These are phyloP conservation scores for Umbilicaria muhlenbergii DNA, from an alignment of 495 filamentous ascomycete species.

Conservation along the genomic window DNA sequence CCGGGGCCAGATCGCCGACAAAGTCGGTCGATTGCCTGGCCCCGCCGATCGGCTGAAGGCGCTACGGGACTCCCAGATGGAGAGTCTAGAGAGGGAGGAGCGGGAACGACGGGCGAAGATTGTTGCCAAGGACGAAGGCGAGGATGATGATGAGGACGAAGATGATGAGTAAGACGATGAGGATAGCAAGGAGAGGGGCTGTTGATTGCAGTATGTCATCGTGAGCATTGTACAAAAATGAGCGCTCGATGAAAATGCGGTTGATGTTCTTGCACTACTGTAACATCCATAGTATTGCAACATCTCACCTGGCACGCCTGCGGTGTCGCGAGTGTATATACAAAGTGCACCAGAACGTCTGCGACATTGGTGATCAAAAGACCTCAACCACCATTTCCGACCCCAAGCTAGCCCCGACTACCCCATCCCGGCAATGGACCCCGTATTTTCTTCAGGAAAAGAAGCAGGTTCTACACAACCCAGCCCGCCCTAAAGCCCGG, in stretches of 20 bases:
- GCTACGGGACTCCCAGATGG: slow-evolving; percentile 41
- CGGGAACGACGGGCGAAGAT: slow-evolving; percentile 30
- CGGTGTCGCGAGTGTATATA: no score
- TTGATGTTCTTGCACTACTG: no score
- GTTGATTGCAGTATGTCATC: neutral
- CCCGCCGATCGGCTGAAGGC: slow-evolving; percentile 50
- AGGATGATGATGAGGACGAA: slow-evolving; percentile 16
- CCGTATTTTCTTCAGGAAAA: no score
- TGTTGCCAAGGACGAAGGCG: slow-evolving; percentile 26
- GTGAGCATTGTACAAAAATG: neutral
- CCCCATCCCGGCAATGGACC: no score
- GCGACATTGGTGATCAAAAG: no score
- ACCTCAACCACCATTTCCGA: no score
- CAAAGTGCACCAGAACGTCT: no score
- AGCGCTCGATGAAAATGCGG: neutral
- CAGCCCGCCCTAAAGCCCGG: no score
- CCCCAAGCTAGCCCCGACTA: no score
- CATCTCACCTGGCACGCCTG: neutral
- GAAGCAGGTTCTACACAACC: no score
- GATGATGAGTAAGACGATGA: slow-evolving; percentile 12
- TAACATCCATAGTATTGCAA: neutral
- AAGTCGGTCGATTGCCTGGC: slow-evolving; percentile 24
- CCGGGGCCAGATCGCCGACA: slow-evolving; percentile 64
- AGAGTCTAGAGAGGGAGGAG: slow-evolving; percentile 42
- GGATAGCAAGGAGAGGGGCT: neutral